Percentiles rank a stretch among this genome's conserved stretches.
Evolutionary conservation across 2,329 filamentous ascomycete genomes (phyloP).

Genomic region (Ceratocystis destructans): DNA sequence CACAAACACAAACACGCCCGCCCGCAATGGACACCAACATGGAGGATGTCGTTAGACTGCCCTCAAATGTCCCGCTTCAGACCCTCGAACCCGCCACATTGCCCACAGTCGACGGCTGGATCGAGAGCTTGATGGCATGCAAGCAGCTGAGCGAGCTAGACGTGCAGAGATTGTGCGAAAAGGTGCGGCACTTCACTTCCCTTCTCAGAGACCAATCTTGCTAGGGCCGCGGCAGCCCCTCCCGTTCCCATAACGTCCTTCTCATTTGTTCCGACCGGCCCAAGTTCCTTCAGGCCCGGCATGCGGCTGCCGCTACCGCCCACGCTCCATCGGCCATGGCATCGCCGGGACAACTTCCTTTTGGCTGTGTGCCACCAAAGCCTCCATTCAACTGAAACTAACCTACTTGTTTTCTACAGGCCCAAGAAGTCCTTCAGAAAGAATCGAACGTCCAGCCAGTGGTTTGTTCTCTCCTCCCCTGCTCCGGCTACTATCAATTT

Average conservation of each 20-base stretch:
- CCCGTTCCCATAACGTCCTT: not conserved
- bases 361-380: not conserved
- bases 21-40: conserved; percentile 84
- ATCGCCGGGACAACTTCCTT: not conserved
- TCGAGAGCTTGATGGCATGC: conserved; percentile 95
- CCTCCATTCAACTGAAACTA: not conserved
- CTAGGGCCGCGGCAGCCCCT: not conserved
- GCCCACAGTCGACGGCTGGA: conserved; percentile 92
- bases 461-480: conserved; percentile 40
- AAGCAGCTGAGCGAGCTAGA: conserved; percentile 93
- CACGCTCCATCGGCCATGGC: conserved; percentile 77
- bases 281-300: conserved; percentile 58
- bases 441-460: conserved; percentile 99
- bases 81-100: conserved; percentile 69
- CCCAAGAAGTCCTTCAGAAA: conserved; percentile 88
- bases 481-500: not conserved
- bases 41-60: conserved; percentile 88
- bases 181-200: conserved; percentile 43
- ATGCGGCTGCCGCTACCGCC: too few relatives aligned
- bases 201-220: not conserved
- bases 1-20: not conserved
- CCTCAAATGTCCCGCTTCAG: conserved; percentile 60
- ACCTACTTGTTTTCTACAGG: conserved; percentile 37
- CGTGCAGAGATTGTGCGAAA: conserved; percentile 93
- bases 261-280: conserved; percentile 42